Percentiles rank a stretch among this genome's conserved stretches.
phyloP scores from a whole-genome alignment of 352 stramenopile genomes.

The Pythium brachiatum region DNA sequence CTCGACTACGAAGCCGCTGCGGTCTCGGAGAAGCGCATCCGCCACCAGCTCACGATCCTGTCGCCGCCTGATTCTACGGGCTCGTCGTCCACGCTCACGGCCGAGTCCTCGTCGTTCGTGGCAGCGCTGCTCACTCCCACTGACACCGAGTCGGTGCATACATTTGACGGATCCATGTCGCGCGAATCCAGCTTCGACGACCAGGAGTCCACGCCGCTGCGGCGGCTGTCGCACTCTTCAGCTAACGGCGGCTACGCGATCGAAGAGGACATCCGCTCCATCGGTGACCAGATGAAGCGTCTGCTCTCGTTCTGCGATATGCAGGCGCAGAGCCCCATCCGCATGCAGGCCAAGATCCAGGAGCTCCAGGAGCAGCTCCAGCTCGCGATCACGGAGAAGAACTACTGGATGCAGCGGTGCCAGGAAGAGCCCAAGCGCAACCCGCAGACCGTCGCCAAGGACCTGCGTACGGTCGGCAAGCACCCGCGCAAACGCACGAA shows the following conservation, averaged over 20 bases:
- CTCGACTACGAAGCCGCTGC: background rate
- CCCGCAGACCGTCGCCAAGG: constrained; percentile 30
- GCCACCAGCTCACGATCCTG: constrained; percentile 24
- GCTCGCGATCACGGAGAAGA: constrained; percentile 78
- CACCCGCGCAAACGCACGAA: constrained; percentile 68
- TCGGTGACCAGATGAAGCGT: constrained; percentile 80
- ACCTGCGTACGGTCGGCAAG: constrained; percentile 47
- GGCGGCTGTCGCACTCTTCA: constrained; percentile 48
- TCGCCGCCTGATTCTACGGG: constrained; percentile 12
- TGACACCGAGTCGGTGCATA: constrained; percentile 14
- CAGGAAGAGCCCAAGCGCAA: constrained; percentile 66
- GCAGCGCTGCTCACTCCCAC: constrained; percentile 10
- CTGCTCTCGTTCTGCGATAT: constrained; percentile 76
- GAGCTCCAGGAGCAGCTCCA: constrained; percentile 79
- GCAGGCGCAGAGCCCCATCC: constrained; percentile 68
- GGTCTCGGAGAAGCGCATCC: constrained; percentile 23
- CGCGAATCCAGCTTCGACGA: constrained; percentile 24
- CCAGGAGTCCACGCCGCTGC: constrained; percentile 13
- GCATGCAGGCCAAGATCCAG: constrained; percentile 72
- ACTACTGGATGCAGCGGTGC: constrained; percentile 89
- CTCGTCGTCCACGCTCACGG: background rate
- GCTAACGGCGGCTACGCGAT: constrained; percentile 44
- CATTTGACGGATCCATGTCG: constrained; percentile 22
- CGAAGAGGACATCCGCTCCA: constrained; percentile 74
- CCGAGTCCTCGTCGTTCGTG: background rate